Evolutionary conservation across 2,329 filamentous ascomycete species (phyloP).

Genomic region (Periconia sp.): DNA sequence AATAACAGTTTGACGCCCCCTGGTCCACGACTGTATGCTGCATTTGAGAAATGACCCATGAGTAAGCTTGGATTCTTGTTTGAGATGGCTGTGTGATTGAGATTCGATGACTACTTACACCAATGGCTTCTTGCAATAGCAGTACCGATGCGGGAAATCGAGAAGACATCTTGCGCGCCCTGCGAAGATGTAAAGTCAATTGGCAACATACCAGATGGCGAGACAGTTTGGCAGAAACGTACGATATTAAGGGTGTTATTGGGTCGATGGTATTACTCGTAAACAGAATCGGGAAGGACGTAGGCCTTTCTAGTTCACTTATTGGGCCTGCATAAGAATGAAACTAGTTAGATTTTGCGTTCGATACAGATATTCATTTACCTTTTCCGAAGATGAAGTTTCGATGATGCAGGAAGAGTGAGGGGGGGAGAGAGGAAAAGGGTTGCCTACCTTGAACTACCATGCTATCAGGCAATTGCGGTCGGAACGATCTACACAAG

Average conservation of each 20-base stretch:
- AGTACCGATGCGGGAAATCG: background rate
- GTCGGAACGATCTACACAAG: background rate
- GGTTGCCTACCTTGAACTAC: slow-evolving; percentile 1
- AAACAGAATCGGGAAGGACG: background rate
- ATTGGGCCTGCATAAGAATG: background rate
- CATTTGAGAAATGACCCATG: no score
- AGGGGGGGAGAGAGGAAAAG: background rate
- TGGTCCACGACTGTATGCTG: background rate
- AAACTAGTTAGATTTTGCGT: background rate
- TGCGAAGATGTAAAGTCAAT: background rate
- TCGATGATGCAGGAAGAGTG: no score
- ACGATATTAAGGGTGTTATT: background rate
- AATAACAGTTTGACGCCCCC: background rate
- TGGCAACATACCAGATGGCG: background rate
- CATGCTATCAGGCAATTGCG: background rate
- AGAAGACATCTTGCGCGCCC: slow-evolving; percentile 1
- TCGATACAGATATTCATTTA: no score
- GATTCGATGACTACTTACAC: background rate
- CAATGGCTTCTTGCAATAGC: background rate
- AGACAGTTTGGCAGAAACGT: background rate
- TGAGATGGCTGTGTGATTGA: background rate
- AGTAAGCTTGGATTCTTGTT: background rate
- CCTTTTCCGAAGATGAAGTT: no score
- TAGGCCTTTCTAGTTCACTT: background rate
- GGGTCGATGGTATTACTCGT: background rate